Base-by-base conservation (phyloP, 2,329 filamentous ascomycete species). In the Diaporthe sp. region DNA sequence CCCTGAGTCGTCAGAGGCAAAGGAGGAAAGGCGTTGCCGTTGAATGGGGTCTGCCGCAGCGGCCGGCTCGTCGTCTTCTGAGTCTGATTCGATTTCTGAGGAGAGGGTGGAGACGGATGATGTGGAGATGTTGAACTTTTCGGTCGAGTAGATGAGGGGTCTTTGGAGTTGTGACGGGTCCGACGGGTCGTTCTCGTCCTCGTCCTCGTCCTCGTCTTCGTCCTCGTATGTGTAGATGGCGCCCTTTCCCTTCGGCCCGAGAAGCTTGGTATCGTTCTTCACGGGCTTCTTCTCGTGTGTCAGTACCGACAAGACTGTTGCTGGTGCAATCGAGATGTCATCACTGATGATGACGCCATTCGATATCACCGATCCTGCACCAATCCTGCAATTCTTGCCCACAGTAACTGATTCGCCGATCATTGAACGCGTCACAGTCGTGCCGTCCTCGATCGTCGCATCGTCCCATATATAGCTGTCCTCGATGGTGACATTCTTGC, bases 381-480 rank as follows among this genome's bases (percentile, higher is more conserved):
- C 89, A 75, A 98, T 85, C 9, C 83, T 89, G 79, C 92, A 94
- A 71, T 90, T 89, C 78, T 92, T 92, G 30, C 95, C 95, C 72
- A 99, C 85, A 1, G 88, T 85, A 25, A 89, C 93, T 61, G 91
- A 90, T 78, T 92, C 92, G 6, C 94, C 97, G 71, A 99, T 86
- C 55, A 99, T 91, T 2, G 95, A 92, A 77, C 91, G 89, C 12
- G 89, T 88, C 63, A 99, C 86, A 32, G 89, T 89, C 22, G 93
- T 88, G 27, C 92, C 92, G 80, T 98, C 94, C 1, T 92, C 93
- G 77, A 99, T 91, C 7, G 89, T 89, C 0, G 91, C 92, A 78
- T 95, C 90, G 78, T 98, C 94, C 96, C 96, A 98, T 76, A 99
- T 91, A 79, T 95, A 96, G 30, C 94, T 93, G 78, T 94, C 89